Percentiles rank a stretch among this genome's conserved stretches.
Evolutionary conservation across 1,139 yeast species (phyloP).

Genomic region (Sugiyamaella neomexicana): DNA sequence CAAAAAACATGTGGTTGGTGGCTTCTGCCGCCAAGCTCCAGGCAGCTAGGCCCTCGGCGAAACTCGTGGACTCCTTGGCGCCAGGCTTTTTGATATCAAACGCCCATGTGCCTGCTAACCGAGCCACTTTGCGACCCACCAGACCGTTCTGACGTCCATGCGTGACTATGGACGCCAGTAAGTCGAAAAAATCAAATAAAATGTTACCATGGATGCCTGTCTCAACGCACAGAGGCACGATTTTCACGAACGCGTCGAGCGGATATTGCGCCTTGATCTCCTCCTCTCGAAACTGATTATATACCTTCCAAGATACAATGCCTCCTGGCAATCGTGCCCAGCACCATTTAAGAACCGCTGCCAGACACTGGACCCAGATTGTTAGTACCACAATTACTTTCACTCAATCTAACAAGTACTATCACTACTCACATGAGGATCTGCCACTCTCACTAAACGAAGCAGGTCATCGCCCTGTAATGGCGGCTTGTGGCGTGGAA

Average conservation of each 20-base stretch:
- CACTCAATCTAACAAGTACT: too few relatives aligned
- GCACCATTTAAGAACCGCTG: slow-evolving; percentile 72
- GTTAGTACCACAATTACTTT: too few relatives aligned
- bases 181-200: slow-evolving; percentile 81
- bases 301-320: slow-evolving; percentile 83
- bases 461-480: slow-evolving; percentile 35
- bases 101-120: slow-evolving; percentile 89
- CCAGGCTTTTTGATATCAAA: slow-evolving; percentile 50
- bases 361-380: slow-evolving; percentile 38
- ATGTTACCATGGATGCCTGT: slow-evolving; percentile 89
- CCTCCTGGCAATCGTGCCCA: slow-evolving; percentile 84
- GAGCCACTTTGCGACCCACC: slow-evolving; percentile 76
- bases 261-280: slow-evolving; percentile 58
- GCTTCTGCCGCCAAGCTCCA: slow-evolving; percentile 81
- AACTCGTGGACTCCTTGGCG: slow-evolving; percentile 40
- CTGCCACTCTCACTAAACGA: slow-evolving; percentile 34
- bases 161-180: slow-evolving; percentile 77
- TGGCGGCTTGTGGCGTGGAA: slow-evolving; percentile 31
- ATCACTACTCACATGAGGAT: slow-evolving; percentile 27
- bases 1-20: slow-evolving; percentile 71
- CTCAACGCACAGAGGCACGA: slow-evolving; percentile 79
- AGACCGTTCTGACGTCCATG: slow-evolving; percentile 76
- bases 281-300: slow-evolving; percentile 62
- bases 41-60: slow-evolving; percentile 68
- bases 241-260: slow-evolving; percentile 66